Conservation (phyloP, 2,329 filamentous ascomycete species). For the Talaromyces atroroseus region DNA sequence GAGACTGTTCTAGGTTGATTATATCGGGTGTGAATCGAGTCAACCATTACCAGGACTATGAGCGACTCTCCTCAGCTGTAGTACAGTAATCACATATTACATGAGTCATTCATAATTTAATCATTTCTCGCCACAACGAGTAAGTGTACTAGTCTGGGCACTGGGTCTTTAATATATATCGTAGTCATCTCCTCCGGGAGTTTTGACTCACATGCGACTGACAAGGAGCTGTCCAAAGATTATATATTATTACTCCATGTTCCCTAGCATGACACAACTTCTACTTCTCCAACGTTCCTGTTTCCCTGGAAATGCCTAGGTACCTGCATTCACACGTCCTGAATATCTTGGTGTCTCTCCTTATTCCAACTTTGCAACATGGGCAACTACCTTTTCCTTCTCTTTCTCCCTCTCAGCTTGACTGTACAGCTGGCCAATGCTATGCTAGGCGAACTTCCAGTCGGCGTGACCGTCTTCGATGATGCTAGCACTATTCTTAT, state of each 20-base stretch:
- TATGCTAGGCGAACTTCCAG: neutral
- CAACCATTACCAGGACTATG: neutral
- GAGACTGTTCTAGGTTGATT: neutral
- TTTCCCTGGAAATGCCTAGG: neutral
- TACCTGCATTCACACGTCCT: neutral
- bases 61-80: neutral
- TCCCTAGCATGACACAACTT: neutral
- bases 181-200: no score
- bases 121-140: neutral
- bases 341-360: constrained; percentile 1
- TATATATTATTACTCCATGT: neutral
- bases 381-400: neutral
- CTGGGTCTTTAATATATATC: no score
- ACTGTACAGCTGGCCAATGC: neutral
- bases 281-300: neutral
- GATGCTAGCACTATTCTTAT: neutral
- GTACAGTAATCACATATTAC: neutral
- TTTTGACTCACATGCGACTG: no score
- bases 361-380: constrained; percentile 15
- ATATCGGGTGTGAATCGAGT: neutral
- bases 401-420: neutral
- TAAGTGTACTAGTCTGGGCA: no score
- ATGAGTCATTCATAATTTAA: neutral
- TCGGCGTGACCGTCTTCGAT: neutral
- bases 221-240: no score